phyloP scores from a whole-genome alignment of 495 filamentous ascomycete genomes.

The Talaromyces nanjingensis region DNA sequence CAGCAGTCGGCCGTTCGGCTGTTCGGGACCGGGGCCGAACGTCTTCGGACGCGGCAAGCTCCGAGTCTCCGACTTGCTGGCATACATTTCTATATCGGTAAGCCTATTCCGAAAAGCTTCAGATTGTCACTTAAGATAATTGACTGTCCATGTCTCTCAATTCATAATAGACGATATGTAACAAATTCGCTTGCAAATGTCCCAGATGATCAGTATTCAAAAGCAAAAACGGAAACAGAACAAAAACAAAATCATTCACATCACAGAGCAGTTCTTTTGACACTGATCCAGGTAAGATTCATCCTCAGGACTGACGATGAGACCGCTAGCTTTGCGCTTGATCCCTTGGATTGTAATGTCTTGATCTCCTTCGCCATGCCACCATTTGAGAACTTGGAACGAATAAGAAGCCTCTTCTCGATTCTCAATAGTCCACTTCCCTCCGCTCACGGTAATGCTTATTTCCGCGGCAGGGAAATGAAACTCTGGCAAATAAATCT shows the following conservation, averaged over 20 bases:
- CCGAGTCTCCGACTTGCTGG: background rate
- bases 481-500: conserved; percentile 83
- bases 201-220: background rate
- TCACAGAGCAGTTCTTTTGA: conserved; percentile 44
- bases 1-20: background rate
- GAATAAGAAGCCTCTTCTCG: conserved; percentile 60
- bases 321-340: conserved; percentile 48
- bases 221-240: background rate
- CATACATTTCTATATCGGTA: background rate
- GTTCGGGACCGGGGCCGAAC: background rate
- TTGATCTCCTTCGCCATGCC: conserved; percentile 82
- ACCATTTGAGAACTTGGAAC: conserved; percentile 77
- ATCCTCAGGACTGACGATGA: conserved; percentile 38
- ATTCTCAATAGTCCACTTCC: conserved; percentile 78
- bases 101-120: background rate
- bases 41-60: background rate
- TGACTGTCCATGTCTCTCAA: background rate
- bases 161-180: background rate
- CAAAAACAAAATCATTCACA: conserved; percentile 26
- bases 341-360: conserved; percentile 70
- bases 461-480: conserved; percentile 77
- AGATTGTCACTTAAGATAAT: background rate
- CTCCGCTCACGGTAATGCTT: conserved; percentile 66
- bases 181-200: background rate
- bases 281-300: conserved; percentile 58